These are phyloP conservation scores for Tuber melanosporum DNA, from an alignment of 495 filamentous ascomycete species.

Conservation along the genomic window DNA sequence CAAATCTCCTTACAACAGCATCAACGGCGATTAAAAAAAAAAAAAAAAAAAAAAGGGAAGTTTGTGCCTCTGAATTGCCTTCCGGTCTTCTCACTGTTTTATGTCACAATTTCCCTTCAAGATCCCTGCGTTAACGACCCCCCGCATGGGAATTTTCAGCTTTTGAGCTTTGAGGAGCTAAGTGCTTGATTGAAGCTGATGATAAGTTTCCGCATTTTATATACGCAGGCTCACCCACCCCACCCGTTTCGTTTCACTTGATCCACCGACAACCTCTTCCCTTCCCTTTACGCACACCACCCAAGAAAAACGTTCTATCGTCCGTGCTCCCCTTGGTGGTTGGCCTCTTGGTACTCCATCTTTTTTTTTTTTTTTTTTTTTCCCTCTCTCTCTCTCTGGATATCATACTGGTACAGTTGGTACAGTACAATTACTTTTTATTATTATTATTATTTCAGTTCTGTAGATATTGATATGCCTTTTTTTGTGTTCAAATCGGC, in stretches of 20 bases:
- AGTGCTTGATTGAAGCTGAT: not conserved
- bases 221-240: constrained; percentile 38
- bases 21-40: not conserved
- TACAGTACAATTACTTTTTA: not conserved
- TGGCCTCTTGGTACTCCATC: constrained; percentile 22
- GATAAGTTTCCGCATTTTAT: constrained; percentile 35
- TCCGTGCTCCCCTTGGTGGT: constrained; percentile 30
- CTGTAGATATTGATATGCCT: not conserved
- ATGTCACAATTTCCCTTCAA: constrained; percentile 16
- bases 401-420: not conserved
- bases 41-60: not conserved
- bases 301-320: constrained; percentile 31
- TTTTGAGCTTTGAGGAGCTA: constrained; percentile 11
- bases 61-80: constrained; percentile 14
- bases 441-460: constrained; percentile 25
- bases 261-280: constrained; percentile 23
- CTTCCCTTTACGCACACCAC: constrained; percentile 33
- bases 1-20: not conserved
- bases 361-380: not conserved
- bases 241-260: constrained; percentile 38
- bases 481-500: constrained; percentile 1
- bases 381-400: not conserved
- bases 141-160: constrained; percentile 21
- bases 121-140: not conserved
- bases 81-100: constrained; percentile 10